Evolutionary conservation across 805 yeast genomes (phyloP), one percentile per base, ranked within the genome.

Genomic region (Pichia membranifaciens): DNA sequence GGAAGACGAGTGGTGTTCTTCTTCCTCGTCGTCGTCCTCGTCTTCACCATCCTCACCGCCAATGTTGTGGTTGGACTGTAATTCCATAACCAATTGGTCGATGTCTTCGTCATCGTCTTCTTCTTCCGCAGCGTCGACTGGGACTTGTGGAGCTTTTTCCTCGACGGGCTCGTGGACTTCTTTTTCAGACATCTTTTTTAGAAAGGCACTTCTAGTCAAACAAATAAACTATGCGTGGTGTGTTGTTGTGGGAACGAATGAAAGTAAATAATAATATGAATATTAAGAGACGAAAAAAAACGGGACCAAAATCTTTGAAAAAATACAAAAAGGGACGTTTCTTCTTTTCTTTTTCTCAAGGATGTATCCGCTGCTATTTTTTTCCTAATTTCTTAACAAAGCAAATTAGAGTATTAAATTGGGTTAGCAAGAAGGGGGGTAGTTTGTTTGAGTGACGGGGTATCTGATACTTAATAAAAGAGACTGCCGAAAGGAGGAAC

Each of bases 1-100:
- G 65, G 79, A 78, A 49, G 80, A 73, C 50, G 74, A 79, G 39
- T 77, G 79, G 21, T 43, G 55, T 39, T 51, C 68, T 25, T 62
- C 71, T 43, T 71, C 80, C 4, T 44, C 42, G 17, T 28, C 37
- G 16, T 38, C 38, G 2, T 44, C 38, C 38, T 70, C 79, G 28
- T 71, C 81, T 2, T 69, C 79, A 1, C 71, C 81, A 2, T 69
- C 78, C 37, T 61, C 78, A 38, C 61, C 76, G 18, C 29, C 53
- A 35, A 44, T 59, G 58, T 75, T 79, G 54, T 72, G 74, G 36
- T 81, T 71, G 50, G 85, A 80, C 73, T 87, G 95, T 61, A 88
- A 76, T 62, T 88, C 96, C 55, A 79, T 75, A 58, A 84, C 79
- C 67, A 84, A 79, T 66, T 81, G 84, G 57, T 81, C 87, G 55